phyloP scores from a whole-genome alignment of 352 stramenopile species.

The Globisporangium yorkense region DNA sequence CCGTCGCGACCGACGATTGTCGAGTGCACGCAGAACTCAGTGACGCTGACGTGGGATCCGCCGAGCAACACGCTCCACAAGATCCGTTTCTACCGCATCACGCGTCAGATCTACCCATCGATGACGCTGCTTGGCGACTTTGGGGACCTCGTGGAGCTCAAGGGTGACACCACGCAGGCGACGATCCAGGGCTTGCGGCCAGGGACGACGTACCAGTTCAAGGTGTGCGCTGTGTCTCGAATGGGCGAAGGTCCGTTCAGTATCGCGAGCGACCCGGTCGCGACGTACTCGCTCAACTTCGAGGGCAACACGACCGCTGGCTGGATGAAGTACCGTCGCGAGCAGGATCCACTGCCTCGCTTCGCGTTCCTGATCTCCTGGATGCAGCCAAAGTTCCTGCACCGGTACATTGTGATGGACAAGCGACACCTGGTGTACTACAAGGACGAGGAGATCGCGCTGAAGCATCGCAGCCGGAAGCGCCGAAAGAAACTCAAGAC shows the following conservation, averaged over 20 bases:
- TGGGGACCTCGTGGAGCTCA: slow-evolving; percentile 70
- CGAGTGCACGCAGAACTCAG: slow-evolving; percentile 66
- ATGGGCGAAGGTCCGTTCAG: slow-evolving; percentile 87
- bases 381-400: slow-evolving; percentile 71
- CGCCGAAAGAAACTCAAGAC: slow-evolving; percentile 76
- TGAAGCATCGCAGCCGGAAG: slow-evolving; percentile 74
- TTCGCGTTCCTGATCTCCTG: slow-evolving; percentile 48
- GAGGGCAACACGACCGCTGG: slow-evolving; percentile 68
- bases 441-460: slow-evolving; percentile 67
- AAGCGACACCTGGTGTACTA: slow-evolving; percentile 72
- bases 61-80: slow-evolving; percentile 62
- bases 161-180: slow-evolving; percentile 37
- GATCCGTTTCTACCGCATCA: slow-evolving; percentile 81
- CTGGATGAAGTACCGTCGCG: slow-evolving; percentile 83
- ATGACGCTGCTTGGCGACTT: slow-evolving; percentile 81
- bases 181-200: slow-evolving; percentile 76
- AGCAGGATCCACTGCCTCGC: slow-evolving; percentile 44
- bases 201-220: slow-evolving; percentile 82
- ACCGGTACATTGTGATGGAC: slow-evolving; percentile 82
- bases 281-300: slow-evolving; percentile 69
- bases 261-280: slow-evolving; percentile 54
- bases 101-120: slow-evolving; percentile 71
- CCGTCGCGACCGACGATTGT: slow-evolving; percentile 47
- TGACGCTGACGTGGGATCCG: slow-evolving; percentile 67
- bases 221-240: slow-evolving; percentile 74